These are phyloP conservation scores for Xylariaceae sp. DNA, from an alignment of 2,329 filamentous ascomycete species.

Conservation along the genomic window DNA sequence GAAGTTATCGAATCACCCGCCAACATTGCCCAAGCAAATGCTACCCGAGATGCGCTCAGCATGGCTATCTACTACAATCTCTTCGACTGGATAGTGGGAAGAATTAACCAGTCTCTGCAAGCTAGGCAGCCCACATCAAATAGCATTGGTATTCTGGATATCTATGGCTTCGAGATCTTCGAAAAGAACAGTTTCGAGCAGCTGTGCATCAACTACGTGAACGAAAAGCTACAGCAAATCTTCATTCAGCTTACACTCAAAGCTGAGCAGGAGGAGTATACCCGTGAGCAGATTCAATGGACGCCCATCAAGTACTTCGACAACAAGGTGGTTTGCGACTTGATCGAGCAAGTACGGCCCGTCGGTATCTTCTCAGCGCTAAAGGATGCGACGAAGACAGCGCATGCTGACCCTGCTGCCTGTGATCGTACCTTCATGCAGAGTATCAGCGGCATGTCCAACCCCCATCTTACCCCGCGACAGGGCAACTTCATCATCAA, in stretches of 20 bases:
- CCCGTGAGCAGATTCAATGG: conserved; percentile 93
- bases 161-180: conserved; percentile 99
- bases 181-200: conserved; percentile 99
- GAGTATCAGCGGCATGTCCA: conserved; percentile 82
- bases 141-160: conserved; percentile 94
- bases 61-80: conserved; percentile 98
- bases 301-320: conserved; percentile 99
- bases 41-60: conserved; percentile 84
- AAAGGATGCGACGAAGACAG: conserved; percentile 98
- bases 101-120: conserved; percentile 82
- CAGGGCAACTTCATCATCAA: conserved; percentile 98
- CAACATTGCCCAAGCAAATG: conserved; percentile 77
- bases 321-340: conserved; percentile 96
- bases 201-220: conserved; percentile 99
- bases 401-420: conserved; percentile 87
- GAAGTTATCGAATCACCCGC: conserved; percentile 70
- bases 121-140: conserved; percentile 71
- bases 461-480: conserved; percentile 83
- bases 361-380: conserved; percentile 90
- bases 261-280: conserved; percentile 96
- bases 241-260: conserved; percentile 97
- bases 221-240: conserved; percentile 98
- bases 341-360: conserved; percentile 88
- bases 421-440: conserved; percentile 96
- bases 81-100: conserved; percentile 96